Evolutionary conservation across 352 stramenopile species (phyloP).

Genomic region (Phytophthora fragariaefolia): DNA sequence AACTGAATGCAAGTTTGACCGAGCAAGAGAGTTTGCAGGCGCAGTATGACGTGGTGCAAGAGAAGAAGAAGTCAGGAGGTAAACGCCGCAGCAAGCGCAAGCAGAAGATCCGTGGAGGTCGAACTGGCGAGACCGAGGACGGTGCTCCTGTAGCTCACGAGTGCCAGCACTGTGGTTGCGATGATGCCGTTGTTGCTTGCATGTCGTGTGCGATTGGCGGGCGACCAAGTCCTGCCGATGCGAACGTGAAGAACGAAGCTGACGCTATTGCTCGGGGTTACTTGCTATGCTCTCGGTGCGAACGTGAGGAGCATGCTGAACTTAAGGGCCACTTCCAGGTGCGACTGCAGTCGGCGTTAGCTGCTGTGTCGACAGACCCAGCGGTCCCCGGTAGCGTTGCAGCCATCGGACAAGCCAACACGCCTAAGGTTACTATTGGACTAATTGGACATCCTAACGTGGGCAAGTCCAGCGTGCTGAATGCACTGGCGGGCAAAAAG

Average conservation of each 20-base stretch:
- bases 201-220: slow-evolving; percentile 58
- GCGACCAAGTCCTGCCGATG: slow-evolving; percentile 34
- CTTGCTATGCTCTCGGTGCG: slow-evolving; percentile 70
- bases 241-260: slow-evolving; percentile 50
- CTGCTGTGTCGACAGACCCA: slow-evolving; percentile 34
- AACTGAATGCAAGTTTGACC: slow-evolving; percentile 54
- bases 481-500: slow-evolving; percentile 87
- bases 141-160: slow-evolving; percentile 27
- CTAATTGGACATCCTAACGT: slow-evolving; percentile 91
- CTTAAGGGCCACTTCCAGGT: slow-evolving; percentile 70
- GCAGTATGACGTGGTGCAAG: slow-evolving; percentile 36
- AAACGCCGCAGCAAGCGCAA: slow-evolving; percentile 64
- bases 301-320: slow-evolving; percentile 72
- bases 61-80: slow-evolving; percentile 48
- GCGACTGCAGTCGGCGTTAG: slow-evolving; percentile 41
- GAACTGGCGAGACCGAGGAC: slow-evolving; percentile 16
- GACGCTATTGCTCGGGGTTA: slow-evolving; percentile 71
- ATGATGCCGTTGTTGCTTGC: slow-evolving; percentile 67
- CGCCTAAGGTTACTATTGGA: slow-evolving; percentile 77
- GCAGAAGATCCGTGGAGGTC: slow-evolving; percentile 56
- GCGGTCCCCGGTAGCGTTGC: slow-evolving; percentile 27
- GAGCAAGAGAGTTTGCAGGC: slow-evolving; percentile 46
- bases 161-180: slow-evolving; percentile 79
- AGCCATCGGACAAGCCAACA: slow-evolving; percentile 48
- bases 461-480: slow-evolving; percentile 90